Evolutionary conservation across 495 filamentous ascomycete species (phyloP).

Genomic region (Hypoxylon lienhwacheense): DNA sequence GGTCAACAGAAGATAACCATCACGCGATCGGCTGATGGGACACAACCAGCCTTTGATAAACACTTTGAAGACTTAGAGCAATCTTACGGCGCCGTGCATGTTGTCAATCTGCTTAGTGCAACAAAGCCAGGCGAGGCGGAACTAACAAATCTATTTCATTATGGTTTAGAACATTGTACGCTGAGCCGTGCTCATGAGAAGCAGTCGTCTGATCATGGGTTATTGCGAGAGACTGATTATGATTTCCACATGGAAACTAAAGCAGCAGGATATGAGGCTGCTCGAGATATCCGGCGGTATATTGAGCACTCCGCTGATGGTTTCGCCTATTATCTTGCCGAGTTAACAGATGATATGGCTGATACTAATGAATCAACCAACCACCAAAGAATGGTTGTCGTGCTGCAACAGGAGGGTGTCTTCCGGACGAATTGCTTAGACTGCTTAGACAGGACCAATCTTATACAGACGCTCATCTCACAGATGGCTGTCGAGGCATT

Average conservation of each 20-base stretch:
- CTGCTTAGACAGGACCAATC: slow-evolving; percentile 92
- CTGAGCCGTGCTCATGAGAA: slow-evolving; percentile 55
- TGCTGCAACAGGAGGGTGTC: slow-evolving; percentile 88
- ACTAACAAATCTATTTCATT: slow-evolving; percentile 73
- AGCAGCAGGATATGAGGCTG: slow-evolving; percentile 84
- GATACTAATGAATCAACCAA: slow-evolving; percentile 34
- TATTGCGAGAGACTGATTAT: slow-evolving; percentile 79
- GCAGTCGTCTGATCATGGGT: slow-evolving; percentile 61
- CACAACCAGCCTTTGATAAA: slow-evolving; percentile 91
- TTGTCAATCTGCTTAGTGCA: slow-evolving; percentile 89
- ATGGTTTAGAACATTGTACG: slow-evolving; percentile 71
- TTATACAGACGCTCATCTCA: slow-evolving; percentile 93
- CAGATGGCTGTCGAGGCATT: slow-evolving; percentile 87
- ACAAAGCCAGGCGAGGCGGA: slow-evolving; percentile 82
- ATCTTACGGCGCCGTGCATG: slow-evolving; percentile 84
- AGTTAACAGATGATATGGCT: slow-evolving; percentile 60
- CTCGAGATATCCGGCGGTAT: slow-evolving; percentile 70
- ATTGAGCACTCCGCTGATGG: slow-evolving; percentile 76
- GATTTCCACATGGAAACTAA: slow-evolving; percentile 96
- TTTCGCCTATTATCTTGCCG: slow-evolving; percentile 88
- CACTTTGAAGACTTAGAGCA: slow-evolving; percentile 83
- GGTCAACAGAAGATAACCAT: slow-evolving; percentile 94
- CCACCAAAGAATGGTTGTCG: slow-evolving; percentile 59
- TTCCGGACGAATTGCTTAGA: slow-evolving; percentile 97
- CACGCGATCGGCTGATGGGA: slow-evolving; percentile 85